These are phyloP conservation scores for Apiotrichum montevideense DNA, from an alignment of 1,284 basidiomycete species.

Conservation along the genomic window DNA sequence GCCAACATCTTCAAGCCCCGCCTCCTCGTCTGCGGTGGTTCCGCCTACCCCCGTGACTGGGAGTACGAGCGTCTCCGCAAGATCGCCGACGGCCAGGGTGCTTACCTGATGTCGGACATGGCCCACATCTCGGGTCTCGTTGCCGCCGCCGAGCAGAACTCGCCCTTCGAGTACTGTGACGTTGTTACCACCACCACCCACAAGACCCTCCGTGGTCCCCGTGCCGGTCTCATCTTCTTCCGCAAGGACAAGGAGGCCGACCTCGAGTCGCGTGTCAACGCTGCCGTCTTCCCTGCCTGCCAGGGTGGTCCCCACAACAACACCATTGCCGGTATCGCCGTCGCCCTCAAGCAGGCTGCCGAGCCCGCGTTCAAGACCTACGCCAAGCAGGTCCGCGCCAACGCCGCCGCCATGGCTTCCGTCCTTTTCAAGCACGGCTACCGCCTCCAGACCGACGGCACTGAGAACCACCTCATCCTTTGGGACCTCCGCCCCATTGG, in stretches of 20 bases:
- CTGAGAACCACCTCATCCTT: constrained; percentile 95
- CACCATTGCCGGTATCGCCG: constrained; percentile 94
- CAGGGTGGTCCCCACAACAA: constrained; percentile 99
- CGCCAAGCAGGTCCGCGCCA: constrained; percentile 88
- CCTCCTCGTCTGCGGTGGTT: constrained; percentile 95
- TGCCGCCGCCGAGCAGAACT: constrained; percentile 85
- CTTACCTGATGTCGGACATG: constrained; percentile 92
- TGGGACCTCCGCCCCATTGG: constrained; percentile 96
- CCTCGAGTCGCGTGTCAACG: constrained; percentile 92
- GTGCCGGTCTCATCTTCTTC: constrained; percentile 99
- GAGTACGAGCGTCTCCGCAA: constrained; percentile 79
- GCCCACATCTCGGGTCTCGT: constrained; percentile 96
- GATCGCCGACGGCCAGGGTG: constrained; percentile 80
- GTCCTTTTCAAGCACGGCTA: constrained; percentile 73
- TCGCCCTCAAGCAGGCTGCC: constrained; percentile 87
- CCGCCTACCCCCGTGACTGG: constrained; percentile 98
- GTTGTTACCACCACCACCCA: constrained; percentile 97
- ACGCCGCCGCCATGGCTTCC: constrained; percentile 69
- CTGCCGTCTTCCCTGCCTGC: constrained; percentile 99
- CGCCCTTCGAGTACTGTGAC: constrained; percentile 95
- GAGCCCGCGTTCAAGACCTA: constrained; percentile 88
- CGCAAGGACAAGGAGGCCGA: constrained; percentile 80
- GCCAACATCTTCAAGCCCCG: constrained; percentile 96
- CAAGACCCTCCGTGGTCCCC: constrained; percentile 97
- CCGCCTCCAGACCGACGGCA: constrained; percentile 93